phyloP scores from a whole-genome alignment of 75 land plant species.

The Picea sitchensis region DNA sequence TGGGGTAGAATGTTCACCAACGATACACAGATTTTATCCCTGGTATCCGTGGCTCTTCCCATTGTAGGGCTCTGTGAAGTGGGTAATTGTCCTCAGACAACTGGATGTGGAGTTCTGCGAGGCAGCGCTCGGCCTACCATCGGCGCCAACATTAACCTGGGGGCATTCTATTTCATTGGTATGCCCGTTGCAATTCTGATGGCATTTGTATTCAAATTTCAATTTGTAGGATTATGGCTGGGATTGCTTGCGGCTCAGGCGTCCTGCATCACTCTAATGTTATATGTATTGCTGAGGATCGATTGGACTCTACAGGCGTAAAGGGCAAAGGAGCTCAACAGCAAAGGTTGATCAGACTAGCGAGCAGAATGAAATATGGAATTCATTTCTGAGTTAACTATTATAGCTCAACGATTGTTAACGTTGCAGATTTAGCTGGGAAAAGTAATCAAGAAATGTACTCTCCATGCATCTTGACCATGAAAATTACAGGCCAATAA shows the following conservation, averaged over 20 bases:
- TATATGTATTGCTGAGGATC: slow-evolving; percentile 40
- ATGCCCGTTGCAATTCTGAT: slow-evolving; percentile 68
- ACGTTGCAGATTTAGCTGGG: no score
- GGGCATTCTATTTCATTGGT: slow-evolving; percentile 69
- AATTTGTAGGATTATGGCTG: slow-evolving; percentile 65
- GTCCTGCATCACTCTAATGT: slow-evolving; percentile 60
- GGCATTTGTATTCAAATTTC: slow-evolving; percentile 35
- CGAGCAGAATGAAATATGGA: no score
- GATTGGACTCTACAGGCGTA: slow-evolving; percentile 56
- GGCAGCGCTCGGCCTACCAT: slow-evolving; percentile 64
- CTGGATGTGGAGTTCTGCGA: slow-evolving; percentile 66
- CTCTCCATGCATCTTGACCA: no score
- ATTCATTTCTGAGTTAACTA: no score
- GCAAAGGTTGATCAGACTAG: not conserved
- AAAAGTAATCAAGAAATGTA: no score
- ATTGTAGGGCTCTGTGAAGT: slow-evolving; percentile 71
- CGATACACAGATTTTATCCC: slow-evolving; percentile 36
- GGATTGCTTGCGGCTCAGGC: slow-evolving; percentile 69
- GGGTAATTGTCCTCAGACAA: slow-evolving; percentile 76
- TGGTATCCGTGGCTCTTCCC: slow-evolving; percentile 55
- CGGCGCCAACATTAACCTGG: slow-evolving; percentile 61
- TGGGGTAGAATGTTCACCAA: slow-evolving; percentile 63
- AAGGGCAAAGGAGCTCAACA: slow-evolving; percentile 37
- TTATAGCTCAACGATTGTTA: no score
- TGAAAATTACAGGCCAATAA: no score